Base-by-base conservation (phyloP, 1,284 basidiomycete species). In the Ustilago xerochloae region DNA sequence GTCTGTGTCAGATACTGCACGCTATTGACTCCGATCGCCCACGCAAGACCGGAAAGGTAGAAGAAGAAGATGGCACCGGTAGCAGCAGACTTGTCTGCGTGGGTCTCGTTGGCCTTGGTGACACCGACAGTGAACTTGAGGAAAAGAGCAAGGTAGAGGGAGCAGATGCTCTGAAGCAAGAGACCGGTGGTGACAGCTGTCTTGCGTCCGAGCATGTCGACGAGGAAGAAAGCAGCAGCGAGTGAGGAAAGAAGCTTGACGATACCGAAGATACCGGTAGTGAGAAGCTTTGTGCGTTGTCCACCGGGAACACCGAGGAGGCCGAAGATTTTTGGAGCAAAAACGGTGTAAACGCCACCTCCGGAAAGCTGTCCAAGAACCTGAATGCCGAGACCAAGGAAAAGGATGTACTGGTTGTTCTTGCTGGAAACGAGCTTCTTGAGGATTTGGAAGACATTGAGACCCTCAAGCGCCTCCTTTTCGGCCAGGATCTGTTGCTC, bases 191-290 rank as follows among this genome's bases (percentile, higher is more conserved):
- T 66, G 24, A 75, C 77, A 26, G 66, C 58, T n/a, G 45, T 54
- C 60, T 77, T 77, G 20, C 77, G 49, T 6, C 77, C 77, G 18
- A 74, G 53, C 53, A 76, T 49, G 51, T 78, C 77, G 24, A 77
- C 60, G 13, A 79, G 36, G 71, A 79, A 79, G 61, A 79, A 69
- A 35, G 71, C 70, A 10, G 70, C 65, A 18, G 75, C 71, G 20
- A 79, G 51, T 18, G 77, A 70, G n/a, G 63, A 61, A 38, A 79
- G 56, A n/a, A 77, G 60, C 60, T 79, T 79, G 45, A 79, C 71
- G 13, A 77, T 63, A 51, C 77, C 74, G 45, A 78, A 77, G 54
- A 77, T 65, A 24, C 53, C 73, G 16, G 77, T 78, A 15, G 74
- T 77, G 32, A 74, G 52, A 8, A 76, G 58, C 56, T 68, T 69